Base-by-base conservation (phyloP, 352 stramenopile genomes). In the Aphanomyces euteiches region DNA sequence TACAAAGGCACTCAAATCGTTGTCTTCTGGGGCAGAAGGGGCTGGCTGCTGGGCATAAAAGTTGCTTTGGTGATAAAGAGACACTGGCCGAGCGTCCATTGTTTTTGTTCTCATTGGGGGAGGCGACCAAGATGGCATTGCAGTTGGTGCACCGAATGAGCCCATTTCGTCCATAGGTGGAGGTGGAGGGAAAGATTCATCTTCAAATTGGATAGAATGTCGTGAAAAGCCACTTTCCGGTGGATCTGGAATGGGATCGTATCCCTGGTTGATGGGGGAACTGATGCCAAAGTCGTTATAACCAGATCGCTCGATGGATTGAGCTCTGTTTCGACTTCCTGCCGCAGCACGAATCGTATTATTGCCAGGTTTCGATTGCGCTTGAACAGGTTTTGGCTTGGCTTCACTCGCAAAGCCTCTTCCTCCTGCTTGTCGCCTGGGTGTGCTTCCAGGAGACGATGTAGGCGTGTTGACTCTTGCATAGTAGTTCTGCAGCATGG, bases 81-180 rank as follows among this genome's bases (percentile, higher is more conserved):
- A 53, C 36, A 66, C n/a, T 39, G 34, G 63, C 10, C 73, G 71
- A n/a, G 74, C 64, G 28, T 85, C 85, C 12, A 92, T 77, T 56
- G 90, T 89, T 72, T 94, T 94, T 12, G 76, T 78, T 34, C 84
- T 79, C 36, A 76, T 69, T 4, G 86, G 84, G 5, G 86, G 86
- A 12, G 86, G 86, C n/a, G 84, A 92, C 86, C 86, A 94, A 21
- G 86, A 94, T 19, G 86, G 86, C 7, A 94, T 72, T 5, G 83
- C 82, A 3, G 78, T 84, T n/a, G 59, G 43, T 0, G 80, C 75
- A 40, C 90, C 78, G 57, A 92, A 92, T 2, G 80, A 75, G 34
- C 85, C 79, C 69, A 71, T 84, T 36, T 87, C 83, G 47, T 91
- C 83, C 53, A 87, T 75, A 2, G 84, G 84, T 0, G 85, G 85